A percentile compares a stretch with the other conserved stretches of the same genome.
These are phyloP conservation scores for Aureobasidium sp. DNA, from an alignment of 2,329 filamentous ascomycete species.

Conservation along the genomic window DNA sequence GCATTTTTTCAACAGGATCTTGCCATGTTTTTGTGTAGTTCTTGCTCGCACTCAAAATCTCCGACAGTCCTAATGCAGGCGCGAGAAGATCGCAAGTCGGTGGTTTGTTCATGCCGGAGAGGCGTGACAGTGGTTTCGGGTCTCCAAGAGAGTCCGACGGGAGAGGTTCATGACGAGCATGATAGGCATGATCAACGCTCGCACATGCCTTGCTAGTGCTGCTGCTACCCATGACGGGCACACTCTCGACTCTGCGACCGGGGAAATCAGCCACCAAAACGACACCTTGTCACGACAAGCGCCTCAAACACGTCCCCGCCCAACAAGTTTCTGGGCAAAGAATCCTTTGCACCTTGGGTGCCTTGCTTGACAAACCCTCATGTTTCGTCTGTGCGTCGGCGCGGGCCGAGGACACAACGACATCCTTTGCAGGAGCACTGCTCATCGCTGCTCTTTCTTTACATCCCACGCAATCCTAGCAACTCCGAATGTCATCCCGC, in stretches of 20 bases:
- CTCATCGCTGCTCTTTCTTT: neutral
- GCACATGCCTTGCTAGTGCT: conserved; percentile 5
- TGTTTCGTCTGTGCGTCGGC: conserved; percentile 1
- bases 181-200: conserved; percentile 1
- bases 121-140: conserved; percentile 4
- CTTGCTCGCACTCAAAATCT: neutral
- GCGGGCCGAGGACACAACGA: conserved; percentile 10
- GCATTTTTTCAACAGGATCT: conserved; percentile 6
- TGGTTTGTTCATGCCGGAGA: conserved; percentile 4
- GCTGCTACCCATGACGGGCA: conserved; percentile 6
- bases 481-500: conserved; percentile 6
- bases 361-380: neutral
- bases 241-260: conserved; percentile 5
- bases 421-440: neutral
- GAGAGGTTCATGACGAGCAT: conserved; percentile 9
- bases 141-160: conserved; percentile 16
- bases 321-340: conserved; percentile 2
- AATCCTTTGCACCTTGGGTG: neutral
- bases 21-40: conserved; percentile 13
- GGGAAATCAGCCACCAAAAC: conserved; percentile 3
- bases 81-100: conserved; percentile 11
- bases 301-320: neutral
- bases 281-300: neutral
- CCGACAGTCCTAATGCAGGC: neutral
- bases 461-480: neutral